phyloP scores from a whole-genome alignment of 2,329 filamentous ascomycete species.

The Aspergillus puulaauensis region DNA sequence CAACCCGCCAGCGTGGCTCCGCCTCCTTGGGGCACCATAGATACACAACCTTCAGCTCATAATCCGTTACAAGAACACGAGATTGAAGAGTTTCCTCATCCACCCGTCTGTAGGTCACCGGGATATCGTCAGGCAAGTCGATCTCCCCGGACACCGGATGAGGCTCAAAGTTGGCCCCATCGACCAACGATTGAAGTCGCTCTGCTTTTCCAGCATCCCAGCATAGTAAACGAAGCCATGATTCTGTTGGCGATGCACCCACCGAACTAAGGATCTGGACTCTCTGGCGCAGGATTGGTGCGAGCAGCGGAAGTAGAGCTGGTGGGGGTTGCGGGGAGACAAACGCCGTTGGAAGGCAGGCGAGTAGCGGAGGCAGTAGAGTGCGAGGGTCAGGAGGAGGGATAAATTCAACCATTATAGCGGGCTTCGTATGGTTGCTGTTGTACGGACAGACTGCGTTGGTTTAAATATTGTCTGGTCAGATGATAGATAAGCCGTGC shows the following conservation, averaged over 20 bases:
- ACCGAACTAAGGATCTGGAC: slow-evolving; percentile 56
- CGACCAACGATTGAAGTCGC: slow-evolving; percentile 54
- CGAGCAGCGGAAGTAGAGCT: slow-evolving; percentile 59
- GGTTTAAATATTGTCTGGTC: not conserved
- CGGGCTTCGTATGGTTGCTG: not conserved
- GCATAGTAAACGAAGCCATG: slow-evolving; percentile 60
- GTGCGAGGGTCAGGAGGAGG: slow-evolving; percentile 55
- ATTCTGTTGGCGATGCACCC: slow-evolving; percentile 43
- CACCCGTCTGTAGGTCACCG: slow-evolving; percentile 56
- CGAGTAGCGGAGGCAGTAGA: slow-evolving; percentile 62
- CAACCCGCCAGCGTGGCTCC: slow-evolving; percentile 57
- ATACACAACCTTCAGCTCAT: slow-evolving; percentile 56
- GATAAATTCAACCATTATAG: slow-evolving; percentile 54
- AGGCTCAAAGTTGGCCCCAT: slow-evolving; percentile 58
- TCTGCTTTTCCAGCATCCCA: slow-evolving; percentile 57
- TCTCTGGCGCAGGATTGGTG: slow-evolving; percentile 63
- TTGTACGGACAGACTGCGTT: not conserved
- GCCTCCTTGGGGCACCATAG: slow-evolving; percentile 62
- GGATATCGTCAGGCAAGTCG: slow-evolving; percentile 58
- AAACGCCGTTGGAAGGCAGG: slow-evolving; percentile 62
- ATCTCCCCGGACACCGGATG: slow-evolving; percentile 66
- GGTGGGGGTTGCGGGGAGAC: slow-evolving; percentile 60
- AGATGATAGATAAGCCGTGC: not conserved
- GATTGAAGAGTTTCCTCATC: slow-evolving; percentile 63
- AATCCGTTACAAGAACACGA: slow-evolving; percentile 54